Conservation (phyloP, 1,284 basidiomycete species). For the Boletus semigastroideus region DNA sequence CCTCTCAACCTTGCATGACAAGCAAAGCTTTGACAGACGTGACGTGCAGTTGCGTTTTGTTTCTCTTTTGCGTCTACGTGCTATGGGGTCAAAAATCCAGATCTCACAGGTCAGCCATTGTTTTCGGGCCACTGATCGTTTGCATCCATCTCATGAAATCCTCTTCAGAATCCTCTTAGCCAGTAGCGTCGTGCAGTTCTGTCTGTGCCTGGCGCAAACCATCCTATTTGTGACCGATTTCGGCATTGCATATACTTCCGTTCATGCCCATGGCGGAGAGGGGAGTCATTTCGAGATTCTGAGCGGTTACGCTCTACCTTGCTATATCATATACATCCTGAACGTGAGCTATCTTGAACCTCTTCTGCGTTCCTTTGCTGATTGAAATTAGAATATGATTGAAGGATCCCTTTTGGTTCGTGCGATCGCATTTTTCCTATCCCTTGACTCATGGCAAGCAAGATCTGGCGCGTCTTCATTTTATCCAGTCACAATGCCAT, state of each 20-base stretch:
- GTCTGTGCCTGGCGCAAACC: conserved; percentile 14
- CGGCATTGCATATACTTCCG: conserved; percentile 5
- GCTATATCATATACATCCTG: conserved; percentile 21
- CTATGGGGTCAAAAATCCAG: conserved; percentile 13
- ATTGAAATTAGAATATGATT: conserved; percentile 12
- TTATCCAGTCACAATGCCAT: conserved; percentile 13
- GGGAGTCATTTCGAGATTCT: conserved; percentile 11
- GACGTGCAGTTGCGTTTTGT: conserved; percentile 17
- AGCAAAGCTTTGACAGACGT: not conserved
- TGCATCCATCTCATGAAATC: not conserved
- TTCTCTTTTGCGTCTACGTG: conserved; percentile 25
- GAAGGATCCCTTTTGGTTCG: conserved; percentile 22
- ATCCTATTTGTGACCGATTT: conserved; percentile 11
- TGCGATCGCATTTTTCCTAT: not conserved
- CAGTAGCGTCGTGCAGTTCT: conserved; percentile 16
- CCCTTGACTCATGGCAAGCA: not conserved
- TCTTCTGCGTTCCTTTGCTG: not conserved
- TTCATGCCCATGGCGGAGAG: not conserved
- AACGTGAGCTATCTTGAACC: conserved; percentile 9
- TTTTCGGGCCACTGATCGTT: no score
- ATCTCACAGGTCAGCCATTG: conserved; percentile 7
- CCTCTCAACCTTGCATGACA: not conserved
- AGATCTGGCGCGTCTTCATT: conserved; percentile 28
- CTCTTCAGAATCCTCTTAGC: conserved; percentile 10
- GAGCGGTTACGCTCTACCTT: conserved; percentile 9